Evolutionary conservation across 495 filamentous ascomycete species (phyloP).

Genomic region (Penicillium tannophilum): DNA sequence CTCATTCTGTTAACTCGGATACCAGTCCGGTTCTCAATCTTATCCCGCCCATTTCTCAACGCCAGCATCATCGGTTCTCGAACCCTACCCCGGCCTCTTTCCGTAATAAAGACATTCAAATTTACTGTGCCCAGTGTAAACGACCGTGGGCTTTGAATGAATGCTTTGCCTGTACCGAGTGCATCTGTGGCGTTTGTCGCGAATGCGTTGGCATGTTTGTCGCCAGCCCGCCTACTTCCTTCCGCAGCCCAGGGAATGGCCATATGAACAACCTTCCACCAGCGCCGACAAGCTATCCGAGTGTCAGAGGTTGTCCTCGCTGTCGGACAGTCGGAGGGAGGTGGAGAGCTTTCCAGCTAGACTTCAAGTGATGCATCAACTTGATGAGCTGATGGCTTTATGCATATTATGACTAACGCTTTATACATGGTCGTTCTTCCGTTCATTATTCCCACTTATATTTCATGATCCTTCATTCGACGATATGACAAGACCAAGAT

Average conservation of each 20-base stretch:
- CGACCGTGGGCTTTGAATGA: slow-evolving; percentile 71
- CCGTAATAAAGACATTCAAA: slow-evolving; percentile 65
- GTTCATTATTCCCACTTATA: slow-evolving; percentile 16
- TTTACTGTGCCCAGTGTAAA: slow-evolving; percentile 85
- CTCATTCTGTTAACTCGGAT: slow-evolving; percentile 50
- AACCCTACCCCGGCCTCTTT: slow-evolving; percentile 49
- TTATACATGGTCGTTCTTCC: slow-evolving; percentile 26
- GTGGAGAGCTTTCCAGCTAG: slow-evolving; percentile 58
- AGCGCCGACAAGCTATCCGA: slow-evolving; percentile 45
- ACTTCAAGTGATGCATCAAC: slow-evolving; percentile 45
- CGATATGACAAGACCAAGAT: slow-evolving; percentile 12
- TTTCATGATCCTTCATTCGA: slow-evolving; percentile 6
- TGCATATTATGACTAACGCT: slow-evolving; percentile 45
- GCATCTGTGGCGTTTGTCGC: slow-evolving; percentile 86
- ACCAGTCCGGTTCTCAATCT: slow-evolving; percentile 51
- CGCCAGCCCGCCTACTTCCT: slow-evolving; percentile 44
- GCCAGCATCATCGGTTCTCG: slow-evolving; percentile 51
- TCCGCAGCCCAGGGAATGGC: slow-evolving; percentile 42
- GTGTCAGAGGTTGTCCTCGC: slow-evolving; percentile 50
- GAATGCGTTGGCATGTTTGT: slow-evolving; percentile 82
- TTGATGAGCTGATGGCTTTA: slow-evolving; percentile 28
- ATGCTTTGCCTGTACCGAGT: slow-evolving; percentile 90
- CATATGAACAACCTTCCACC: slow-evolving; percentile 28
- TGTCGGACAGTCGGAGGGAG: slow-evolving; percentile 52
- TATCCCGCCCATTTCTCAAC: slow-evolving; percentile 41